A percentile compares a stretch with the other conserved stretches of the same genome.
These are phyloP conservation scores for Spongispora temasekensis DNA, from an alignment of 1,284 basidiomycete genomes.

Conservation along the genomic window DNA sequence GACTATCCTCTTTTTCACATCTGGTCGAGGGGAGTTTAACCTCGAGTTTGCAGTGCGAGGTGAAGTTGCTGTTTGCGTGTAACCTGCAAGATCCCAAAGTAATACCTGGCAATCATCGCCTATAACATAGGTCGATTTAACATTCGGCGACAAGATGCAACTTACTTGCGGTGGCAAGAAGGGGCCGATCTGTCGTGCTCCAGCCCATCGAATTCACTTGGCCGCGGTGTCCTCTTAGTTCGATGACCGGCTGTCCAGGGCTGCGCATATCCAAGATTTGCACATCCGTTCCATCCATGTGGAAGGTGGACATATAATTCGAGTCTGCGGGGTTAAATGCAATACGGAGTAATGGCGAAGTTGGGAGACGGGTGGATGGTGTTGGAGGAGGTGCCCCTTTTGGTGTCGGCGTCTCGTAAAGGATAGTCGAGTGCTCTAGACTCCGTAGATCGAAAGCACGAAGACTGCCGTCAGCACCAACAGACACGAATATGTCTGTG, in stretches of 20 bases:
- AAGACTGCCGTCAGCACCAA: conserved; percentile 95
- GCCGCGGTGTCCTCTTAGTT: conserved; percentile 78
- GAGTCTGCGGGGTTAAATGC: conserved; percentile 86
- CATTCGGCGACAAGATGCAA: conserved; percentile 7
- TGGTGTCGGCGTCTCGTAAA: conserved; percentile 91
- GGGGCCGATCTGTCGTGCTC: conserved; percentile 79
- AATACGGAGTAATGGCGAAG: conserved; percentile 80
- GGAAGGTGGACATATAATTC: conserved; percentile 93
- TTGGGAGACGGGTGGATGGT: conserved; percentile 65
- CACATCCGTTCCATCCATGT: conserved; percentile 84
- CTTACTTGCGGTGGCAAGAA: conserved; percentile 83
- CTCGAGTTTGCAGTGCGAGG: conserved; percentile 64
- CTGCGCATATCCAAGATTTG: conserved; percentile 94
- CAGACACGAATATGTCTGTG: conserved; percentile 97
- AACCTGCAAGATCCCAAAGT: conserved; percentile 80
- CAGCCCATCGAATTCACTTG: conserved; percentile 86
- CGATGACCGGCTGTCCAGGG: conserved; percentile 91
- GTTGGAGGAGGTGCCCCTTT: conserved; percentile 65
- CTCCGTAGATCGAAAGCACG: conserved; percentile 96
- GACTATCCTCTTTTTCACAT: conserved; percentile 72
- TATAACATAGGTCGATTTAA: conserved; percentile 34
- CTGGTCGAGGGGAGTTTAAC: conserved; percentile 72
- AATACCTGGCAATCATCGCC: conserved; percentile 91
- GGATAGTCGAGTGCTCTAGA: conserved; percentile 96
- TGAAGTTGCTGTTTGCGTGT: conserved; percentile 61